Base-by-base conservation (phyloP, 257 asterid species). In the Nicotiana knightiana region DNA sequence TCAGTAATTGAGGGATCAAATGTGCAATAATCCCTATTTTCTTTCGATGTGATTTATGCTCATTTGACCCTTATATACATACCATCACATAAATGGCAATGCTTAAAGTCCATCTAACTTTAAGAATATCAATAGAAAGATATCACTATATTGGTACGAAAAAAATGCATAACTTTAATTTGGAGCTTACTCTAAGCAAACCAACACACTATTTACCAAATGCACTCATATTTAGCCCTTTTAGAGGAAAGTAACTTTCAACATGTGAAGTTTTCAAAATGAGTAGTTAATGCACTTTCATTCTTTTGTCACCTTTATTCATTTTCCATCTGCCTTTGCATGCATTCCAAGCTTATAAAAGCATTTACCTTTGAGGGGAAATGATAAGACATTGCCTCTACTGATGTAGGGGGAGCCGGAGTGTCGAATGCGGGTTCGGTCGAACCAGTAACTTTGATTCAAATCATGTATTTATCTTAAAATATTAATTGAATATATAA, bases 211-310 rank as follows among this genome's bases (percentile, higher is more conserved):
- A 24, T 85, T 87, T 77, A 35, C 1, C 68, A 63, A 63, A 63
- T 28, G 68, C 39, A 63, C 18, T 7, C 9, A 63, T 28, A 18
- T 43, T 43, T 84, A 68, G 76, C 79, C 86, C 73, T 62, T 77
- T 86, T 82, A 24, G 21, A 73, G 83, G 86, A 70, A 88, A 68
- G 77, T 83, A 66, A 43, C 11, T 70, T 86, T 70, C 77, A 70
- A 58, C n/a, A n/a, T 11, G 35, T 37, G 33, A 87, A 83, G 71
- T 87, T 82, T 91, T 88, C 84, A 84, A 83, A n/a, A 67, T 76
- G 66, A 81, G 78, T 81, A 84, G 67, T 87, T 77, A 83, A 79
- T 83, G 84, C 81, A 76, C 67, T 62, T 86, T 51, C 85, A 86
- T 87, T 82, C 82, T 76, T 83, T 77, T 65, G 77, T 54, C 61